phyloP scores from a whole-genome alignment of 139 green algal genomes.

The Picochlorum sp. region DNA sequence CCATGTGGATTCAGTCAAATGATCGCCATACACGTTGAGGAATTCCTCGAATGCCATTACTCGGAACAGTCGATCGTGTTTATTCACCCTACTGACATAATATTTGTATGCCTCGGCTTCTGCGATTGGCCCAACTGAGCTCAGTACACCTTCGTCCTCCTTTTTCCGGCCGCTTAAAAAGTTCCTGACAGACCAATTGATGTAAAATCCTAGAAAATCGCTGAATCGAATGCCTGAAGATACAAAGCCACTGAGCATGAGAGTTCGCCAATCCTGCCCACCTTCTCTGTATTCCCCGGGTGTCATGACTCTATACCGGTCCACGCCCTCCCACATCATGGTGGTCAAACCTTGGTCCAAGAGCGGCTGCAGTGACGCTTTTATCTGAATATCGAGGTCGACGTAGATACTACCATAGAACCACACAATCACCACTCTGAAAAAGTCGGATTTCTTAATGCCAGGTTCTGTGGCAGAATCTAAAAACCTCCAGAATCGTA shows the following conservation, averaged over 20 bases:
- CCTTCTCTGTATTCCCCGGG: neutral
- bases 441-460: neutral
- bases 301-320: neutral
- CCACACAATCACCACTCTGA: neutral
- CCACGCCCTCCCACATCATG: neutral
- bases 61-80: neutral
- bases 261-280: neutral
- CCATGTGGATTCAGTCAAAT: slow-evolving; percentile 4
- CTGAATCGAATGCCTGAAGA: neutral
- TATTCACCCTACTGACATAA: neutral
- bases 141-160: neutral
- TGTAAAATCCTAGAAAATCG: neutral
- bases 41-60: neutral
- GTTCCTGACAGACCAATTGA: neutral
- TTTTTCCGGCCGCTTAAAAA: neutral
- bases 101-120: slow-evolving; percentile 1
- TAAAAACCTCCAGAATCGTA: neutral
- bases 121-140: neutral
- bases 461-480: neutral
- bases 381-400: slow-evolving; percentile 3
- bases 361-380: neutral
- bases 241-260: slow-evolving; percentile 2
- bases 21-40: neutral
- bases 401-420: neutral
- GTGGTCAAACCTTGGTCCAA: neutral